These are phyloP conservation scores for Suillus luteus DNA, from an alignment of 768 basidiomycete genomes.

Conservation along the genomic window DNA sequence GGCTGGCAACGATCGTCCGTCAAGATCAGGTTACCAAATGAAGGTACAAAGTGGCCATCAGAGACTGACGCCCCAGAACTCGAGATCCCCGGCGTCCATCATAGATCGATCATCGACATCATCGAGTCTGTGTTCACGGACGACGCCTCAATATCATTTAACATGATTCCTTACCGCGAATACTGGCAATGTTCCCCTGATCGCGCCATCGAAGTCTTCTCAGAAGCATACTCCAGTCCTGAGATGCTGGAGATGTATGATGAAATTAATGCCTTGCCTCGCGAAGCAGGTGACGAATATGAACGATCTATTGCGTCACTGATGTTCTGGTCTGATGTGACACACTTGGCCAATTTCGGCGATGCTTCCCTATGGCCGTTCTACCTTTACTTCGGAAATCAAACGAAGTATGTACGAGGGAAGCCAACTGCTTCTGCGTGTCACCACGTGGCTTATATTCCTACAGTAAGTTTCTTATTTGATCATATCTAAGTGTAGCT, in stretches of 20 bases:
- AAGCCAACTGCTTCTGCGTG: too few species aligned
- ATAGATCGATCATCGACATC: slow-evolving; percentile 4
- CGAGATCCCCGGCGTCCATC: neutral
- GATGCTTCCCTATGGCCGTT: too few species aligned
- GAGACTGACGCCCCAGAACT: slow-evolving; percentile 9
- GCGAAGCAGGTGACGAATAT: slow-evolving; percentile 4
- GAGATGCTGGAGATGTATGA: neutral
- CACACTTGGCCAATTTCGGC: too few species aligned
- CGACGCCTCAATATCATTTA: neutral
- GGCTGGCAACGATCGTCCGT: slow-evolving; percentile 26
- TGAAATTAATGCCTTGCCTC: slow-evolving; percentile 10
- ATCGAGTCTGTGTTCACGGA: neutral
- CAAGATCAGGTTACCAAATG: slow-evolving; percentile 17
- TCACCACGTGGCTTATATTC: too few species aligned
- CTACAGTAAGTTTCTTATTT: too few species aligned
- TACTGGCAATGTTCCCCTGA: slow-evolving; percentile 1
- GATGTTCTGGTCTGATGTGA: too few species aligned
- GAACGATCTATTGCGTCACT: slow-evolving; percentile 15
- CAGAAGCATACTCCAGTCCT: slow-evolving; percentile 8
- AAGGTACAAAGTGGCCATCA: neutral
- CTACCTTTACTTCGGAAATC: too few species aligned
- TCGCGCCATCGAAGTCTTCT: neutral
- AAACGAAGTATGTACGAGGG: too few species aligned
- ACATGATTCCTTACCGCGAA: slow-evolving; percentile 6
- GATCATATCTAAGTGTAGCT: too few species aligned